Percentiles rank a stretch among this genome's conserved stretches.
These are phyloP conservation scores for Lonicera japonica DNA, from an alignment of 129 eudicot genomes.

Conservation along the genomic window DNA sequence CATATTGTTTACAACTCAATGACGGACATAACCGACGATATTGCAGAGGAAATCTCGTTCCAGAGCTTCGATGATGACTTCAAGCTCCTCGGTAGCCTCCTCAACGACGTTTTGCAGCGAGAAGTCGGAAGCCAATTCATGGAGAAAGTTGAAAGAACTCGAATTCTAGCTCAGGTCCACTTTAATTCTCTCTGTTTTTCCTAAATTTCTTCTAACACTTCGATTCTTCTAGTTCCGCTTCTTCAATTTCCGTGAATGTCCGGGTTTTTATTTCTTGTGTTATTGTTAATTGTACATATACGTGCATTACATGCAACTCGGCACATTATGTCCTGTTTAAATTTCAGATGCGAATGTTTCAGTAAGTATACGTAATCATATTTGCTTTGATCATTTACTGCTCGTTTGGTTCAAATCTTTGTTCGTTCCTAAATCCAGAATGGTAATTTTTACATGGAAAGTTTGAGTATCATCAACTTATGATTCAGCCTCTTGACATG, in stretches of 20 bases:
- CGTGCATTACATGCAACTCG: neutral
- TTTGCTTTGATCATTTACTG: no score
- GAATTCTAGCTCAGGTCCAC: slow-evolving; percentile 78
- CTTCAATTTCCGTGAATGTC: no score
- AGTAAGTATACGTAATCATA: neutral
- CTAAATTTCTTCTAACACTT: neutral
- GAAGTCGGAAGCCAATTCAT: slow-evolving; percentile 63
- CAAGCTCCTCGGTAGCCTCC: slow-evolving; percentile 64
- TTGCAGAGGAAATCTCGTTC: slow-evolving; percentile 93
- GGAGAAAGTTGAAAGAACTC: slow-evolving; percentile 61
- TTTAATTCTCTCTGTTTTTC: neutral
- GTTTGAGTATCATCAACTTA: no score
- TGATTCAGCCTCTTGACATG: no score
- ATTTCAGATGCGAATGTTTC: neutral
- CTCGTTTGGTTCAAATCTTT: no score
- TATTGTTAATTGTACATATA: neutral
- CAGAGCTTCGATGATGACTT: slow-evolving; percentile 88
- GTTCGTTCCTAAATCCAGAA: no score
- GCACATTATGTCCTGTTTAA: neutral
- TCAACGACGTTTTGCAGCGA: slow-evolving; percentile 78
- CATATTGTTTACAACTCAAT: slow-evolving; percentile 10
- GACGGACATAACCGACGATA: slow-evolving; percentile 95
- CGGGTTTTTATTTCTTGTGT: neutral
- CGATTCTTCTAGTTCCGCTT: no score
- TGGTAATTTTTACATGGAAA: no score